phyloP scores from a whole-genome alignment of 352 stramenopile genomes.

The Pythium monospermum region DNA sequence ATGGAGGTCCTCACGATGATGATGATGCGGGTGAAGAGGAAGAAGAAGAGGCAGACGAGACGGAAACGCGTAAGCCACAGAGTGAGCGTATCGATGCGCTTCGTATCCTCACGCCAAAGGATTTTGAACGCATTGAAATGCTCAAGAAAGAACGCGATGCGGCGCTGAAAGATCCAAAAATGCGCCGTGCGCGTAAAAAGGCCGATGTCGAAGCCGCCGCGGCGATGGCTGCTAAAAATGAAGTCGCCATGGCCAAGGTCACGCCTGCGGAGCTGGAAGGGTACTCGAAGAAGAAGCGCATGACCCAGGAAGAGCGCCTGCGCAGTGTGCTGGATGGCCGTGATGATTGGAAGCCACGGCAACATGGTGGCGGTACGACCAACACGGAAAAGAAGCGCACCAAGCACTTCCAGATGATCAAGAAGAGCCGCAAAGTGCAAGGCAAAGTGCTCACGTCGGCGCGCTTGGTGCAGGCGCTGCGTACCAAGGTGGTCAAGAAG shows the following conservation, averaged over 20 bases:
- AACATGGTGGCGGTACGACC: constrained; percentile 92
- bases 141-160: constrained; percentile 86
- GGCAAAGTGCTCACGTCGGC: constrained; percentile 84
- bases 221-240: constrained; percentile 26
- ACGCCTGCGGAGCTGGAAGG: constrained; percentile 76
- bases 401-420: constrained; percentile 99
- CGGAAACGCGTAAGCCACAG: constrained; percentile 31
- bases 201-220: constrained; percentile 49
- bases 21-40: constrained; percentile 44
- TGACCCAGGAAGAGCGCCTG: constrained; percentile 83
- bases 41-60: constrained; percentile 42
- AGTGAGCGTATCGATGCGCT: constrained; percentile 81
- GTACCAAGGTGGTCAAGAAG: constrained; percentile 78
- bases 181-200: constrained; percentile 73
- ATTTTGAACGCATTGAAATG: constrained; percentile 88
- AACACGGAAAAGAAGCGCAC: constrained; percentile 97
- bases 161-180: constrained; percentile 77
- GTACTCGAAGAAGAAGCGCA: constrained; percentile 87
- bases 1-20: constrained; percentile 24
- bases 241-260: constrained; percentile 55
- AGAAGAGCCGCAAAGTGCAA: constrained; percentile 91
- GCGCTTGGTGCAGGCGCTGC: constrained; percentile 71
- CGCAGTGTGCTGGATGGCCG: constrained; percentile 84
- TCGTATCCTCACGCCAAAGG: constrained; percentile 85
- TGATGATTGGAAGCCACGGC: constrained; percentile 90